A percentile compares a stretch with the other conserved stretches of the same genome.
These are phyloP conservation scores for Neonectria coccinea DNA, from an alignment of 2,329 filamentous ascomycete genomes.

Conservation along the genomic window DNA sequence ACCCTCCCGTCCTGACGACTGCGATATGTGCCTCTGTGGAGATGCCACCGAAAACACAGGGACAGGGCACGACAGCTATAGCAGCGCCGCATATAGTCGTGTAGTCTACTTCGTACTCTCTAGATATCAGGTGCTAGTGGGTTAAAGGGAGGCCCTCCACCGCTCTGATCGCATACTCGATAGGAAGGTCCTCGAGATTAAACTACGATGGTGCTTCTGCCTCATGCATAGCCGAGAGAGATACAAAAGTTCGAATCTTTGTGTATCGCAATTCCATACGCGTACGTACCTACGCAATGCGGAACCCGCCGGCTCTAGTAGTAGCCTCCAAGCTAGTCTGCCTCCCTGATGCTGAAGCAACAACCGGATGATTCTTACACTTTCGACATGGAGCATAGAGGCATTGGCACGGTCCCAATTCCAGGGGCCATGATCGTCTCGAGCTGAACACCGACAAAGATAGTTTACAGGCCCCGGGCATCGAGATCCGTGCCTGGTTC, in stretches of 20 bases:
- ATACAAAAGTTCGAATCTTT: neutral
- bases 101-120: neutral
- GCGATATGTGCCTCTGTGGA: neutral
- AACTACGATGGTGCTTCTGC: slow-evolving; percentile 7
- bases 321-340: neutral
- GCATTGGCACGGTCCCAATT: neutral
- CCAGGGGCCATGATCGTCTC: neutral
- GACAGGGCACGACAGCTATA: slow-evolving; percentile 1
- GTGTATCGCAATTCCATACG: neutral
- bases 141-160: slow-evolving; percentile 12
- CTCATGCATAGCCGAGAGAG: slow-evolving; percentile 4
- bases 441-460: neutral
- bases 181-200: neutral
- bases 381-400: neutral
- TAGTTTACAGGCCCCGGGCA: neutral
- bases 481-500: neutral
- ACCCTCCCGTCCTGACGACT: neutral
- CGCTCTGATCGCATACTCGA: slow-evolving; percentile 9
- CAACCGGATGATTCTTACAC: neutral
- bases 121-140: slow-evolving; percentile 9
- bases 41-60: neutral
- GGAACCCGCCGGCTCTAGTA: neutral
- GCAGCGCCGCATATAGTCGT: neutral
- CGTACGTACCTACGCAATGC: neutral
- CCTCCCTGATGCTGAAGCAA: neutral